Evolutionary conservation across 768 basidiomycete genomes (phyloP).

Genomic region (Suillus tomentosus): DNA sequence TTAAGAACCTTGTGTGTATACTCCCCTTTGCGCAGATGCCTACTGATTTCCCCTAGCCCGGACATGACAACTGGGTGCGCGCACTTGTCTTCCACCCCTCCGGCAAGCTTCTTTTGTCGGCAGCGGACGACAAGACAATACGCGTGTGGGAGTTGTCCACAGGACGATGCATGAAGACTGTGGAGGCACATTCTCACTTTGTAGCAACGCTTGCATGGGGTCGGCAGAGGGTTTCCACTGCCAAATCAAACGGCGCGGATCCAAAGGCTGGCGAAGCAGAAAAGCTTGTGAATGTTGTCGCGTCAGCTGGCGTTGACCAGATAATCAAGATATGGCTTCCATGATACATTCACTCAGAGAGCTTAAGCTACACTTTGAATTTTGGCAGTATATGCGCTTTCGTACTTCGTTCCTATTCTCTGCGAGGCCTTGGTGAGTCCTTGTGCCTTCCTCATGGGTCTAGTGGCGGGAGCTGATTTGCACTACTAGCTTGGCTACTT

Average conservation of each 20-base stretch:
- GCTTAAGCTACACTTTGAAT: conserved; percentile 11
- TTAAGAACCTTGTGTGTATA: conserved; percentile 67
- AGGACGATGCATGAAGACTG: conserved; percentile 82
- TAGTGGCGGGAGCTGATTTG: conserved; percentile 15
- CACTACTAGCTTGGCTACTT: conserved; percentile 2
- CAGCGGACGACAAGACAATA: conserved; percentile 90
- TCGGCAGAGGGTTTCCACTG: conserved; percentile 47
- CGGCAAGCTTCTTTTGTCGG: conserved; percentile 88
- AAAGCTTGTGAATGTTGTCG: conserved; percentile 69
- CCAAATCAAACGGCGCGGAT: conserved; percentile 41
- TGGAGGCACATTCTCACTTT: conserved; percentile 87
- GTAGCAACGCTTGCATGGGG: conserved; percentile 85
- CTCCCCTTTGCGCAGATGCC: conserved; percentile 6
- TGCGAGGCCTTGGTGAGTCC: conserved; percentile 21
- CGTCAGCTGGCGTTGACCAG: conserved; percentile 70
- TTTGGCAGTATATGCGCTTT: conserved; percentile 17
- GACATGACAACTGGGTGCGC: conserved; percentile 91
- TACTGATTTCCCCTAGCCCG: conserved; percentile 45
- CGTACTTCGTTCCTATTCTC: conserved; percentile 13
- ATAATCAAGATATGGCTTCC: conserved; percentile 67
- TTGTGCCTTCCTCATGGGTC: conserved; percentile 5
- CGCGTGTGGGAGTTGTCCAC: conserved; percentile 88
- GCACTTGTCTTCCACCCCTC: conserved; percentile 87
- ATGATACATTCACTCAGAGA: conserved; percentile 30
- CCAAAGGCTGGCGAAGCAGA: conserved; percentile 40